Conservation (phyloP, 352 stramenopile genomes). For the Globisporangium emineosum region DNA sequence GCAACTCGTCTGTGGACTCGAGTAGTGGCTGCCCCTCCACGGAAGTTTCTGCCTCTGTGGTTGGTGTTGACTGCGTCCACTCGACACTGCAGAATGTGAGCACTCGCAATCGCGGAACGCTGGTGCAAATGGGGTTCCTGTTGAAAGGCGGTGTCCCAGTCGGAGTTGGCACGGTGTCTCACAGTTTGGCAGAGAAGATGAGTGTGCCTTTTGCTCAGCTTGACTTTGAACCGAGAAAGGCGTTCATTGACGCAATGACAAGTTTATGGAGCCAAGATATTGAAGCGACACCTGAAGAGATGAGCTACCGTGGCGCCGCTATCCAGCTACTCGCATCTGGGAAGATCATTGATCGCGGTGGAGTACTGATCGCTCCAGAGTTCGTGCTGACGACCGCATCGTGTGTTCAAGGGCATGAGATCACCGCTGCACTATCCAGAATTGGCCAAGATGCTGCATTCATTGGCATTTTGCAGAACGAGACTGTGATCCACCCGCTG, state of each 20-base stretch:
- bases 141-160: background rate
- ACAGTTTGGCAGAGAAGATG: background rate
- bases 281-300: background rate
- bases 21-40: background rate
- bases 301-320: background rate
- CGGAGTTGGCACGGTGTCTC: background rate
- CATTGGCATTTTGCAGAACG: background rate
- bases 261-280: conserved; percentile 13
- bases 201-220: background rate
- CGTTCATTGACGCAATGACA: conserved; percentile 7
- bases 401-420: background rate
- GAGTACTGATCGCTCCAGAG: conserved; percentile 5
- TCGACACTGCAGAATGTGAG: background rate
- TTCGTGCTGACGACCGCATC: conserved; percentile 14
- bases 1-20: background rate
- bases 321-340: background rate
- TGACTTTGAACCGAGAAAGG: background rate
- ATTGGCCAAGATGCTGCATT: background rate
- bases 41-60: background rate
- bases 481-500: conserved; percentile 1
- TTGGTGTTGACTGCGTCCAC: background rate
- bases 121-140: conserved; percentile 7
- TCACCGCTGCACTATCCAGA: background rate
- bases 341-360: conserved; percentile 1
- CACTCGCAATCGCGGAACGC: background rate